These are phyloP conservation scores for Jamesozyma piceae DNA, from an alignment of 805 yeast genomes.

Conservation along the genomic window DNA sequence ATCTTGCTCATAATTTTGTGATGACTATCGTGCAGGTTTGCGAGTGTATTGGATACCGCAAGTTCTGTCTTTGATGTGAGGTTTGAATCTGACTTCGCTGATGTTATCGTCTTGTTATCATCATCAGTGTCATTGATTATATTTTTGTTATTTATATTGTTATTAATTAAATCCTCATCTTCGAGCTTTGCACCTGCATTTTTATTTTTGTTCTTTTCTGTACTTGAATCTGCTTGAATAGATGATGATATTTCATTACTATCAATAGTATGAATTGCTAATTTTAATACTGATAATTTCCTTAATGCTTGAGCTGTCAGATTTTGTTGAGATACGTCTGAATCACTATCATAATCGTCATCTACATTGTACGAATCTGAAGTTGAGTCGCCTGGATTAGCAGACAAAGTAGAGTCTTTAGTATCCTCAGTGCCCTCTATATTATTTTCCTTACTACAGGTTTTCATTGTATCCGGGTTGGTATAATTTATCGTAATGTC, in stretches of 20 bases:
- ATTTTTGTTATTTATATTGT: background rate
- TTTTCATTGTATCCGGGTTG: background rate
- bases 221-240: background rate
- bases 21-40: background rate
- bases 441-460: background rate
- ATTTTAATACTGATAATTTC: constrained; percentile 27
- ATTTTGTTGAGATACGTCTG: constrained; percentile 26
- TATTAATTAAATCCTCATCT: background rate
- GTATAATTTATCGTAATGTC: background rate
- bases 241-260: background rate
- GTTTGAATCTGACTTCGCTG: background rate
- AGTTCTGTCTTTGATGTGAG: background rate
- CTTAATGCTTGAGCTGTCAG: constrained; percentile 35
- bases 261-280: background rate
- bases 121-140: background rate
- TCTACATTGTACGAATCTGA: constrained; percentile 1
- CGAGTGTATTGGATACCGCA: background rate
- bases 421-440: background rate
- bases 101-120: constrained; percentile 1
- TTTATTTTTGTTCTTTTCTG: background rate
- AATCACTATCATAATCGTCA: constrained; percentile 22
- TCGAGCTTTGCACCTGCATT: background rate
- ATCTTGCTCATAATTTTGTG: background rate
- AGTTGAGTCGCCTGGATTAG: too few relatives aligned
- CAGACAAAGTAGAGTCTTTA: too few relatives aligned